A percentile compares a stretch with the other conserved stretches of the same genome.
Evolutionary conservation across 2,329 filamentous ascomycete species (phyloP).

Genomic region (Dothidotthia symphoricarpi): DNA sequence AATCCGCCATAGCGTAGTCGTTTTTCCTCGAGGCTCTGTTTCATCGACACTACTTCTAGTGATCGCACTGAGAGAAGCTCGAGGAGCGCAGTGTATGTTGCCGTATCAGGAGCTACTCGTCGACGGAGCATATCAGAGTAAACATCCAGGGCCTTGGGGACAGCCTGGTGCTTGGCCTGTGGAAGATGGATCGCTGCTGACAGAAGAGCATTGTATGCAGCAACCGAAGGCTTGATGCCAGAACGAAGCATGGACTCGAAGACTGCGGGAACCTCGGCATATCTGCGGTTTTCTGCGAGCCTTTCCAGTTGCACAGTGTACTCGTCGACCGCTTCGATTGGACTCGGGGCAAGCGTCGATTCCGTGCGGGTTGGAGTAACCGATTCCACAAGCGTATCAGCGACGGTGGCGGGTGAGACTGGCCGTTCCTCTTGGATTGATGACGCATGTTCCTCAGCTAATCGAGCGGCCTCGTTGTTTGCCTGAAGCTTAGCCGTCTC

Average conservation of each 20-base stretch:
- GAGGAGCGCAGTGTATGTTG: constrained; percentile 86
- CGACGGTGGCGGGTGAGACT: constrained; percentile 33
- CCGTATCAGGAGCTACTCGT: constrained; percentile 74
- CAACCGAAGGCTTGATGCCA: constrained; percentile 74
- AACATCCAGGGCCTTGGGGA: constrained; percentile 88
- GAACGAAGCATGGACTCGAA: constrained; percentile 88
- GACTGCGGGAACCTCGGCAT: constrained; percentile 82
- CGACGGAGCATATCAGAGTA: constrained; percentile 95
- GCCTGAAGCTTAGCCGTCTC: constrained; percentile 66
- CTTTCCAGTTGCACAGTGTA: constrained; percentile 78
- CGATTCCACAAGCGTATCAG: constrained; percentile 29
- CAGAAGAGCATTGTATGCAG: constrained; percentile 89
- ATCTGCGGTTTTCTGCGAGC: constrained; percentile 69
- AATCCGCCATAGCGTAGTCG: constrained; percentile 80
- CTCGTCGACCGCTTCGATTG: constrained; percentile 59
- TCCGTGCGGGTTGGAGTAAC: constrained; percentile 29
- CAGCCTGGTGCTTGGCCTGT: constrained; percentile 74
- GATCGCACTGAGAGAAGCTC: constrained; percentile 77
- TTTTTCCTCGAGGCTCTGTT: constrained; percentile 74
- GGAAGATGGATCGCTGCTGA: constrained; percentile 81
- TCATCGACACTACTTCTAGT: constrained; percentile 71
- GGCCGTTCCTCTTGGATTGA: constrained; percentile 31
- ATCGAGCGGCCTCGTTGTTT: constrained; percentile 43
- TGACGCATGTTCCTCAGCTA: constrained; percentile 34
- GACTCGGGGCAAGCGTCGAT: constrained; percentile 59